Evolutionary conservation across 257 asterid genomes (phyloP).

Genomic region (Anisodus tanguticus): DNA sequence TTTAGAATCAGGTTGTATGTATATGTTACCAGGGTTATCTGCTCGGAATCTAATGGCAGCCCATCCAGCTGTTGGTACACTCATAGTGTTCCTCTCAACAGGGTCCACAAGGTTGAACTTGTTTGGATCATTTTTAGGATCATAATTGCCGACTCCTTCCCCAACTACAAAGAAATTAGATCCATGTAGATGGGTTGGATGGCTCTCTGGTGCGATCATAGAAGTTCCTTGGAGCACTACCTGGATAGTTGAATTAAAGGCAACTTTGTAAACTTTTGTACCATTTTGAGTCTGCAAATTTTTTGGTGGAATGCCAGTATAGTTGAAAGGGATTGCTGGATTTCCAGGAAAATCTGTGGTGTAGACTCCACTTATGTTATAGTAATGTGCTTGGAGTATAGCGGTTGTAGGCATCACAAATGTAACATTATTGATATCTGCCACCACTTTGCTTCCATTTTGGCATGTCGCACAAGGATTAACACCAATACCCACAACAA

Average conservation of each 20-base stretch:
- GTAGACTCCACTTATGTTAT: slow-evolving; percentile 57
- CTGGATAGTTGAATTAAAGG: slow-evolving; percentile 65
- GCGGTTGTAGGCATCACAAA: slow-evolving; percentile 75
- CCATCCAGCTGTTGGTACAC: slow-evolving; percentile 81
- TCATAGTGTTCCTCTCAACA: slow-evolving; percentile 68
- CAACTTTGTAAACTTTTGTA: slow-evolving; percentile 59
- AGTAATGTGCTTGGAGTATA: slow-evolving; percentile 69
- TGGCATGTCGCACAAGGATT: slow-evolving; percentile 64
- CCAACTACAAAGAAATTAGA: slow-evolving; percentile 64
- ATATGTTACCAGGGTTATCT: slow-evolving; percentile 68
- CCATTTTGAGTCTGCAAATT: slow-evolving; percentile 66
- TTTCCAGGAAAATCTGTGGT: slow-evolving; percentile 68
- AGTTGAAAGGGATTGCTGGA: slow-evolving; percentile 64
- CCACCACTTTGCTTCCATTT: slow-evolving; percentile 58
- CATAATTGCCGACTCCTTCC: slow-evolving; percentile 64
- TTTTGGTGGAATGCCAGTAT: slow-evolving; percentile 63
- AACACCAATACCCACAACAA: slow-evolving; percentile 64
- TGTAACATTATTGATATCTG: slow-evolving; percentile 61
- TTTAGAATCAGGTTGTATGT: too few relatives aligned
- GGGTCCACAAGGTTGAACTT: slow-evolving; percentile 73
- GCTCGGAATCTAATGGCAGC: slow-evolving; percentile 68
- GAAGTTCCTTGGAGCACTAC: slow-evolving; percentile 68
- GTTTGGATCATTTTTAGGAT: slow-evolving; percentile 55
- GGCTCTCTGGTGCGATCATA: slow-evolving; percentile 77
- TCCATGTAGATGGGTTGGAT: slow-evolving; percentile 76